Conservation (phyloP, 139 green algal species). For the Chlamydomonas asymmetrica region DNA sequence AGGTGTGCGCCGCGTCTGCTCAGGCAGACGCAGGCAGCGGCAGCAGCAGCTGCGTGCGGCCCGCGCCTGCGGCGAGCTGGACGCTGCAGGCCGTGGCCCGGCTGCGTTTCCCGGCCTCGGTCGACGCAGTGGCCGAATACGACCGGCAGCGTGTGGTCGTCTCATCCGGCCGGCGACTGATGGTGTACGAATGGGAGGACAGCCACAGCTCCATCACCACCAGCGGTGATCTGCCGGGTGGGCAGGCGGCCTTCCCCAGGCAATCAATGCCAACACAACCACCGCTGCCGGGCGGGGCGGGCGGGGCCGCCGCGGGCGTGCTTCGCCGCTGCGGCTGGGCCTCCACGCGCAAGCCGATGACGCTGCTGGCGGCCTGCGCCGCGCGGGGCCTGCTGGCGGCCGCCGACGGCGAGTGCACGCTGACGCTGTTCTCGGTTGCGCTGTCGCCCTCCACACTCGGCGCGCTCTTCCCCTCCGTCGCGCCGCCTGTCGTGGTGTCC, state of each 20-base stretch:
- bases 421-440: background rate
- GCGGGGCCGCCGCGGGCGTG: no score
- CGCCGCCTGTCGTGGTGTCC: no score
- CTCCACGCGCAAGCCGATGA: slow-evolving; percentile 1
- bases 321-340: slow-evolving; percentile 15
- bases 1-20: no score
- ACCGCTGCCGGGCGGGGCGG: no score
- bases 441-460: background rate
- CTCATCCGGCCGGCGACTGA: slow-evolving; percentile 8
- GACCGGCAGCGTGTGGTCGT: background rate
- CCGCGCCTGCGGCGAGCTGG: background rate
- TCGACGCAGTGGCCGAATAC: slow-evolving; percentile 11
- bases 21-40: no score
- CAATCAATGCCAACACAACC: no score
- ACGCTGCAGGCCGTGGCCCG: slow-evolving; percentile 3
- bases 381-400: background rate
- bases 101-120: slow-evolving; percentile 7
- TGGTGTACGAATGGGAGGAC: slow-evolving; percentile 4
- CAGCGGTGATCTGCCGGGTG: no score
- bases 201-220: no score
- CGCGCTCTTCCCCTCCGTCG: background rate
- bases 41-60: background rate
- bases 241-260: no score
- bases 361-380: slow-evolving; percentile 1
- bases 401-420: background rate